These are phyloP conservation scores for Nematocida major DNA, from an alignment of 371 early-diverging fungal genomes.

Conservation along the genomic window DNA sequence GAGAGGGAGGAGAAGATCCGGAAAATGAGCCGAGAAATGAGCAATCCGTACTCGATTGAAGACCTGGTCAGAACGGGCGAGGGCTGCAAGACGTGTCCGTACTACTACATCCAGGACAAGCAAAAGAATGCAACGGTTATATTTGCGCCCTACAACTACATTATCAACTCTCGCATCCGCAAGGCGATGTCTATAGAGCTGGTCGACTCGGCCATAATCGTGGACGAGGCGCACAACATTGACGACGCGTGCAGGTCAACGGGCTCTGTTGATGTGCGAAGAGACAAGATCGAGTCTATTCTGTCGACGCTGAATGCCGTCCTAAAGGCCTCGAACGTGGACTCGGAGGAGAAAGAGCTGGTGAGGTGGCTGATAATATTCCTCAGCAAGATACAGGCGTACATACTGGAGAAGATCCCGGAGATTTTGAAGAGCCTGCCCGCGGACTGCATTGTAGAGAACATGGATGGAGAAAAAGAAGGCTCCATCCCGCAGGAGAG, in stretches of 20 bases:
- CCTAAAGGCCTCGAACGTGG: neutral
- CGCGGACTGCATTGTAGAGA: slow-evolving; percentile 7
- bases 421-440: slow-evolving; percentile 10
- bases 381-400: neutral
- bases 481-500: slow-evolving; percentile 10
- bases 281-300: neutral
- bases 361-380: neutral
- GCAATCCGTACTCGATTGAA: slow-evolving; percentile 62
- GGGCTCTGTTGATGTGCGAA: slow-evolving; percentile 66
- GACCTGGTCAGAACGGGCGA: slow-evolving; percentile 62
- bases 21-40: slow-evolving; percentile 11
- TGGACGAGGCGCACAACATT: slow-evolving; percentile 75
- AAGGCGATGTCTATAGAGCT: slow-evolving; percentile 63
- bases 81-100: slow-evolving; percentile 69
- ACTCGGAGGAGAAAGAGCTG: neutral
- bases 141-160: slow-evolving; percentile 83
- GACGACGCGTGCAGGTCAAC: slow-evolving; percentile 66
- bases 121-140: slow-evolving; percentile 70
- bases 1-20: neutral
- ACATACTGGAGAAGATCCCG: neutral
- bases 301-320: neutral
- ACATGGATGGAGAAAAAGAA: slow-evolving; percentile 22
- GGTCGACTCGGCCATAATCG: slow-evolving; percentile 69
- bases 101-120: slow-evolving; percentile 70
- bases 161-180: slow-evolving; percentile 70